Evolutionary conservation across 2,329 filamentous ascomycete genomes (phyloP).

Genomic region (Penicillium paneum): DNA sequence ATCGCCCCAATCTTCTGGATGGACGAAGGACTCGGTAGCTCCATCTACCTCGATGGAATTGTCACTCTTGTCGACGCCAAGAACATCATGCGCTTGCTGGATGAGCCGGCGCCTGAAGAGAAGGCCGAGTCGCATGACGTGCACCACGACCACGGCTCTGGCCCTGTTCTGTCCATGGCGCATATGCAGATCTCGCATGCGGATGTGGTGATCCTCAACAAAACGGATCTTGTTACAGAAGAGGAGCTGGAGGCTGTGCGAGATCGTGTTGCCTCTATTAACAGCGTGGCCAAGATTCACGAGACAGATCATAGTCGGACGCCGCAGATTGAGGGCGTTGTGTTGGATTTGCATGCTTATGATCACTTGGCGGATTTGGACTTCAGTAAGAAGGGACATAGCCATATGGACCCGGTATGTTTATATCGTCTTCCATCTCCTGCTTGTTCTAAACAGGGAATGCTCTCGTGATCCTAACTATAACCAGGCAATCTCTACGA

Average conservation of each 20-base stretch:
- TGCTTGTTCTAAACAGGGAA: not conserved
- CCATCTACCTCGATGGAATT: constrained; percentile 94
- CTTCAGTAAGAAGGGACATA: constrained; percentile 73
- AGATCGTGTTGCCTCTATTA: constrained; percentile 76
- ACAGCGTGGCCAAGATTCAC: constrained; percentile 80
- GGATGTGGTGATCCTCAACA: constrained; percentile 93
- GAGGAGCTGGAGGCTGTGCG: constrained; percentile 67
- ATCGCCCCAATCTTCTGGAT: constrained; percentile 97
- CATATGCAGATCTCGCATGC: constrained; percentile 97
- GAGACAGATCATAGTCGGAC: constrained; percentile 77
- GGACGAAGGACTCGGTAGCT: constrained; percentile 89
- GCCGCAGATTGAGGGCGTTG: constrained; percentile 75
- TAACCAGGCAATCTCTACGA: constrained; percentile 73
- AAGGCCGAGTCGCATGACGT: constrained; percentile 50
- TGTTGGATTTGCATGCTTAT: constrained; percentile 91
- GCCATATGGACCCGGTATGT: constrained; percentile 77
- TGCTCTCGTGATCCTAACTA: not conserved
- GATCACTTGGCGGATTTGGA: constrained; percentile 74
- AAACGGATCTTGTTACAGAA: constrained; percentile 74
- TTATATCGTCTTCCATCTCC: not conserved
- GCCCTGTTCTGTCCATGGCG: constrained; percentile 79
- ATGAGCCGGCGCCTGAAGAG: constrained; percentile 57
- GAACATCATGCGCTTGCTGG: constrained; percentile 78
- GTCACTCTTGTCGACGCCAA: constrained; percentile 94
- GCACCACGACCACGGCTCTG: constrained; percentile 42